Percentiles rank a stretch among this genome's conserved stretches.
Conservation (phyloP, 164 flowering plant species). For the Chloranthus sessilifolius region DNA sequence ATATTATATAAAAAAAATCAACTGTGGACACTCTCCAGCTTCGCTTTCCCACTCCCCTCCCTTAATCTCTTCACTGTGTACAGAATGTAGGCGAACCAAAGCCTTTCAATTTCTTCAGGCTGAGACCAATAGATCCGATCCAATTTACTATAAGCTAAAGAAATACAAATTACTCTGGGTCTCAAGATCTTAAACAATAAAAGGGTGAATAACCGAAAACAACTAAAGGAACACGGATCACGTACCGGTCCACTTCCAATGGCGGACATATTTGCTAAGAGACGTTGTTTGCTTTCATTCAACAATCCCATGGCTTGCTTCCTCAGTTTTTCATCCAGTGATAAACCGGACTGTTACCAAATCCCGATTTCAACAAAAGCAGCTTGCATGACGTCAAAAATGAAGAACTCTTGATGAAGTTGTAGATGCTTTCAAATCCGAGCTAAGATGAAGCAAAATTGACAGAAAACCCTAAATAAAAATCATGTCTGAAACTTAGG, state of each 20-base stretch:
- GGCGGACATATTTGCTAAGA: constrained; percentile 40
- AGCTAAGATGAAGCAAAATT: too few species aligned
- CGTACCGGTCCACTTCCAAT: constrained; percentile 64
- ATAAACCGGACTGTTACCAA: constrained; percentile 39
- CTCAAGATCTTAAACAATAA: too few species aligned
- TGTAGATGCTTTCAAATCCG: too few species aligned
- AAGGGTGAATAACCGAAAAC: too few species aligned
- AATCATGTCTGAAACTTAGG: too few species aligned
- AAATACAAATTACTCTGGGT: too few species aligned
- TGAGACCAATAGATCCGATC: constrained; percentile 16
- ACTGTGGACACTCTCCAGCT: constrained; percentile 22
- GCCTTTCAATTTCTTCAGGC: constrained; percentile 79
- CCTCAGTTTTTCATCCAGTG: constrained; percentile 39
- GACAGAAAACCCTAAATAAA: too few species aligned
- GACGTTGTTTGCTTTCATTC: constrained; percentile 51
- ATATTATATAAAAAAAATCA: constrained; percentile 62
- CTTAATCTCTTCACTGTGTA: constrained; percentile 58
- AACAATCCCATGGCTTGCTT: constrained; percentile 46
- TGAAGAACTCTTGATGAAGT: too few species aligned
- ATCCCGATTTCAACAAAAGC: constrained; percentile 6
- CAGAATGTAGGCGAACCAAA: constrained; percentile 75
- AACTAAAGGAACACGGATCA: too few species aligned
- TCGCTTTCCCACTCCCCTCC: constrained; percentile 21
- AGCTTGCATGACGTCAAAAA: too few species aligned
- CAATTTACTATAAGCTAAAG: too few species aligned